phyloP scores from a whole-genome alignment of 192 early-diverging fungal species.

The Gonapodya sp. region DNA sequence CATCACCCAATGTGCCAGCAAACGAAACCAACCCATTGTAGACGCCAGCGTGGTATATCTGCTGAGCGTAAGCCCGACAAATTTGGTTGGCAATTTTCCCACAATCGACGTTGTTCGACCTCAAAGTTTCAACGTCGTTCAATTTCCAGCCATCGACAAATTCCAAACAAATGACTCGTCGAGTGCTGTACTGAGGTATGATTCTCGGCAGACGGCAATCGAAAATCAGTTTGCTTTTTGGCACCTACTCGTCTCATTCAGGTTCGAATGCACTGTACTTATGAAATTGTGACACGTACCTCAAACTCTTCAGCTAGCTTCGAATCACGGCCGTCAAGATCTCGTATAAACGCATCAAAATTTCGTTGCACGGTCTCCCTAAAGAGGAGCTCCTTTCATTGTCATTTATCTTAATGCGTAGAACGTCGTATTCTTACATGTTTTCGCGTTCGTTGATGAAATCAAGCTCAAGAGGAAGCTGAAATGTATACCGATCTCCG shows the following conservation, averaged over 20 bases:
- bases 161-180: not conserved
- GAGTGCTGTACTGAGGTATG: not conserved
- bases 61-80: not conserved
- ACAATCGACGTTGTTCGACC: not conserved
- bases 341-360: constrained; percentile 20
- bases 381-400: not conserved
- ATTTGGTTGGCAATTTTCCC: not conserved
- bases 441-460: constrained; percentile 22
- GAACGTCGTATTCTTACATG: constrained; percentile 15
- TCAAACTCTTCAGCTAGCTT: constrained; percentile 16
- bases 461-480: constrained; percentile 25
- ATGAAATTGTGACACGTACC: not conserved
- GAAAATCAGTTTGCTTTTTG: not conserved
- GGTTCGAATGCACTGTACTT: no score
- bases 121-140: not conserved
- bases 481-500: no score
- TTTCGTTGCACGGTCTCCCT: constrained; percentile 10
- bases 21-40: not conserved
- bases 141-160: not conserved
- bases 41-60: not conserved
- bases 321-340: not conserved
- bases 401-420: constrained; percentile 16
- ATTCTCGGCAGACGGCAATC: not conserved
- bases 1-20: not conserved
- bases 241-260: no score